Percentiles rank a stretch among this genome's conserved stretches.
These are phyloP conservation scores for Aspergillus affinis DNA, from an alignment of 495 filamentous ascomycete genomes.

Conservation along the genomic window DNA sequence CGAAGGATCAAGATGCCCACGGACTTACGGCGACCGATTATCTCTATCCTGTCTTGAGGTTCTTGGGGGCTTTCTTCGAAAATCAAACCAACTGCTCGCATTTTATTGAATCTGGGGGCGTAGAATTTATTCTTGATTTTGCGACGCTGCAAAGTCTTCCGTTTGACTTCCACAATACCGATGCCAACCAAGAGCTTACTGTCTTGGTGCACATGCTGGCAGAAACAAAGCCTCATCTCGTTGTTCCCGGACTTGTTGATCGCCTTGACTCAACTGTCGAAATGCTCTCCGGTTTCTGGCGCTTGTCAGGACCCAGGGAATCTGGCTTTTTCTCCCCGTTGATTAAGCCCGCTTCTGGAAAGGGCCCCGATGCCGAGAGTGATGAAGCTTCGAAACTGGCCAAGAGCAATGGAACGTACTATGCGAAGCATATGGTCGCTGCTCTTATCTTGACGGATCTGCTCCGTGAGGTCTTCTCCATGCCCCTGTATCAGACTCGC, in stretches of 20 bases:
- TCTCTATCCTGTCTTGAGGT: slow-evolving; percentile 70
- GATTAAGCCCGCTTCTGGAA: slow-evolving; percentile 34
- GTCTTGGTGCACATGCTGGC: slow-evolving; percentile 76
- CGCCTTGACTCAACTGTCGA: slow-evolving; percentile 69
- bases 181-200: slow-evolving; percentile 62
- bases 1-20: slow-evolving; percentile 48
- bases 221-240: slow-evolving; percentile 78
- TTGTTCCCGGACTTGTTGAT: slow-evolving; percentile 75
- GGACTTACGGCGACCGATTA: slow-evolving; percentile 62
- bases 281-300: slow-evolving; percentile 62
- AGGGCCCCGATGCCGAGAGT: slow-evolving; percentile 26
- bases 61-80: slow-evolving; percentile 73
- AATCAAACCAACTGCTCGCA: slow-evolving; percentile 72
- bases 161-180: slow-evolving; percentile 68
- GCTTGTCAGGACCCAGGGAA: slow-evolving; percentile 37
- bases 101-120: slow-evolving; percentile 76
- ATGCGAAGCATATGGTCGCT: slow-evolving; percentile 74
- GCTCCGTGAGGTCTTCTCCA: slow-evolving; percentile 69
- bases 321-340: slow-evolving; percentile 68
- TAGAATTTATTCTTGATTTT: slow-evolving; percentile 82
- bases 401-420: slow-evolving; percentile 62
- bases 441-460: slow-evolving; percentile 71
- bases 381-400: slow-evolving; percentile 20
- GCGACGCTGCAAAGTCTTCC: slow-evolving; percentile 75
- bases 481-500: slow-evolving; percentile 60